Evolutionary conservation across 1,284 basidiomycete species (phyloP), one percentile per base, ranked within the genome.

Genomic region (Trichosporon sp.): DNA sequence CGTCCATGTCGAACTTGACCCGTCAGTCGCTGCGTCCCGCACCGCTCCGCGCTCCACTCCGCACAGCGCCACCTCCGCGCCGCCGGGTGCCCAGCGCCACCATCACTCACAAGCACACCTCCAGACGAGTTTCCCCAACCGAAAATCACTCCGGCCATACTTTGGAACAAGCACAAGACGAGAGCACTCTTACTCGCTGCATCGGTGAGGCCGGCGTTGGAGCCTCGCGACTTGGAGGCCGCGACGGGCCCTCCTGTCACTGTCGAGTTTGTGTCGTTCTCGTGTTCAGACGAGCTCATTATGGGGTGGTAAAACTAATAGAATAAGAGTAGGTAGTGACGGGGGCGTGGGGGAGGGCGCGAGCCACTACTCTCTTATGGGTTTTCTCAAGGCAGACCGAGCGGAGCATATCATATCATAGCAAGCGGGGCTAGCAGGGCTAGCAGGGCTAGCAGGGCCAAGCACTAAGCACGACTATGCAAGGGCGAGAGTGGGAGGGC

Each of bases 101-200:
- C n/a, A n/a, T n/a, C n/a, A 71, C 71, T 63, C 56, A 73, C 70
- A 58, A 76, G 63, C 57, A 70, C 74, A 65, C 66, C 63, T 57
- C 73, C 73, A n/a, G 71, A 69, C 6, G 76, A 74, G 66, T 75
- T 75, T 49, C 66, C 69, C 76, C 74, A 76, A 31, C 73, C 72
- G 56, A 74, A 76, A 59, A 77, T 72, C 49, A 77, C 72, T 46
- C 76, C 76, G 1, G 75, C 76, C 32, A 76, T 67, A 64, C 69
- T 71, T 60, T 77, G 76, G 69, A 76, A 75, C 7, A 77, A 74
- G 65, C 74, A 76, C 58, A 77, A 66, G 29, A 68, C 70, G 19
- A 66, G 61, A 6, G 65, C 65, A 56, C 58, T 62, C 54, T 63
- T 65, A 34, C 59, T 66, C 23, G 21, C 34, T 19, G 44, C 21